Percentiles rank a stretch among this genome's conserved stretches.
Conservation (phyloP, 805 yeast genomes). For the Cyberlindnera americana region DNA sequence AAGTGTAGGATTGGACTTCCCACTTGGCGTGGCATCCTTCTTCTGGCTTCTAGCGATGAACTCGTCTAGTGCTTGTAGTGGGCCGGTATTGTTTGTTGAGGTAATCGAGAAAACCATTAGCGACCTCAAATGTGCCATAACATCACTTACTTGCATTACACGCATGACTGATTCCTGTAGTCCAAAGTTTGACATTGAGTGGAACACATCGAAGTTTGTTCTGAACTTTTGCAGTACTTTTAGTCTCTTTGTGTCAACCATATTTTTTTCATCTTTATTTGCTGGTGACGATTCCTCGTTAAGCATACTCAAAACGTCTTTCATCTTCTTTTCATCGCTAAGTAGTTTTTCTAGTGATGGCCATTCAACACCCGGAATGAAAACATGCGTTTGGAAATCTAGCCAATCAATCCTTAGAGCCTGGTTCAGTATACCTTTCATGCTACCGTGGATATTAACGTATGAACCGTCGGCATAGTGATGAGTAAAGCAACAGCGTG, state of each 20-base stretch:
- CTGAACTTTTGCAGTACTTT: conserved; percentile 31
- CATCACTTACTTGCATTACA: conserved; percentile 70
- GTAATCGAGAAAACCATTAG: conserved; percentile 55
- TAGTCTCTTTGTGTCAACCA: conserved; percentile 11
- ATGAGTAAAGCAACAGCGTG: conserved; percentile 44
- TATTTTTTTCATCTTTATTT: conserved; percentile 1
- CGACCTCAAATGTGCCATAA: conserved; percentile 67
- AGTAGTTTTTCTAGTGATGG: conserved; percentile 41
- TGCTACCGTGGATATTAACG: conserved; percentile 56
- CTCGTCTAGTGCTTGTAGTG: conserved; percentile 50
- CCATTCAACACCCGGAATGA: conserved; percentile 45
- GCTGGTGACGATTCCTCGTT: conserved; percentile 2
- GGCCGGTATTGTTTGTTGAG: conserved; percentile 46
- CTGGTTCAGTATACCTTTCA: conserved; percentile 60
- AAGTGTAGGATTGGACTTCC: conserved; percentile 1
- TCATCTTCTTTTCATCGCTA: conserved; percentile 27
- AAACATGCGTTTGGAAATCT: conserved; percentile 51
- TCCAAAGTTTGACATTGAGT: conserved; percentile 54
- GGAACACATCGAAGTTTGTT: conserved; percentile 42
- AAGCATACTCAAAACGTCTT: conserved; percentile 9
- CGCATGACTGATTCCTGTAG: conserved; percentile 64
- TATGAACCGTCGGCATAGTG: conserved; percentile 69
- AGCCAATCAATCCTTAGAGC: conserved; percentile 67
- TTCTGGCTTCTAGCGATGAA: conserved; percentile 27
- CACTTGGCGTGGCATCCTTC: conserved; percentile 8